Conservation (phyloP, 495 filamentous ascomycete genomes). For the Penicillium cataractarum region DNA sequence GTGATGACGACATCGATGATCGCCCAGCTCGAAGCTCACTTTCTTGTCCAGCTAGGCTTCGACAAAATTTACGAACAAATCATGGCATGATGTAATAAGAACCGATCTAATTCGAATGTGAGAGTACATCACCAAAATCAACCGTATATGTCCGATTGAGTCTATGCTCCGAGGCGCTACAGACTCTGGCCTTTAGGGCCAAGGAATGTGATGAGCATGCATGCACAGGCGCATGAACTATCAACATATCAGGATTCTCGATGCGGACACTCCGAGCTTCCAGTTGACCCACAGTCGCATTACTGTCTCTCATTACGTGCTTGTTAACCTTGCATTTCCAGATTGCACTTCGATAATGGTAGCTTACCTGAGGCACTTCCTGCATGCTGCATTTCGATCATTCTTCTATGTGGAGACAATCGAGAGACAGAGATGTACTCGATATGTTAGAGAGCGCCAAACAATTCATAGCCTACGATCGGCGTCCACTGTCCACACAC, state of each 20-base stretch:
- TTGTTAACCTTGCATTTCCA: background rate
- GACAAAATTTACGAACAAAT: background rate
- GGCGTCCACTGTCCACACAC: background rate
- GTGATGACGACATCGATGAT: background rate
- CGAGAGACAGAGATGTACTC: too few species aligned
- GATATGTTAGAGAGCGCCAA: too few species aligned
- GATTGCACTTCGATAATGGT: background rate
- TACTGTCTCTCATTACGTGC: background rate
- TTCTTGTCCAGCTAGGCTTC: background rate
- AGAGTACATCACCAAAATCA: background rate
- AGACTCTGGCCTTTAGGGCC: background rate
- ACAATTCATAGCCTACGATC: too few species aligned
- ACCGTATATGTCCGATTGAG: background rate
- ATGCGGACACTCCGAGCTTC: background rate
- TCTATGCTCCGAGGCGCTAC: background rate
- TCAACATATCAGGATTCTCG: background rate
- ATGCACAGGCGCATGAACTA: background rate
- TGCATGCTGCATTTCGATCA: background rate
- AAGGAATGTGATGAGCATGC: conserved; percentile 2
- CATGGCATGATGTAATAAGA: background rate
- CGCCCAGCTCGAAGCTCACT: background rate
- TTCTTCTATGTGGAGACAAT: background rate
- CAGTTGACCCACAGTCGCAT: background rate
- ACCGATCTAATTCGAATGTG: background rate
- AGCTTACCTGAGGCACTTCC: background rate